A percentile compares a stretch with the other conserved stretches of the same genome.
These are phyloP conservation scores for Geoglossum cookeanum DNA, from an alignment of 2,329 filamentous ascomycete species.

Conservation along the genomic window DNA sequence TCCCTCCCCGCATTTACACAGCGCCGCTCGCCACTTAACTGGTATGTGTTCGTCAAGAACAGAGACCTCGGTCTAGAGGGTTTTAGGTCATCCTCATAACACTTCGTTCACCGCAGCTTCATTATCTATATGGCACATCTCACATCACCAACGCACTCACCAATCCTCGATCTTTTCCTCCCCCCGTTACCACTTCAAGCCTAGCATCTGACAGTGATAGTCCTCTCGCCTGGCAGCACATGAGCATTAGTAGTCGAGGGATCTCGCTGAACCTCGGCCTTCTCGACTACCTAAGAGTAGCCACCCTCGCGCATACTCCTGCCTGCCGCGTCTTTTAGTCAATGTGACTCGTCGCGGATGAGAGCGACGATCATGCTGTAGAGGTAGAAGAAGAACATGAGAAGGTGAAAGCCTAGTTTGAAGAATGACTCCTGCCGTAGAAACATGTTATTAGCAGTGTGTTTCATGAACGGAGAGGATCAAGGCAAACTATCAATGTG, in stretches of 20 bases:
- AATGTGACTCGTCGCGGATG: slow-evolving; percentile 85
- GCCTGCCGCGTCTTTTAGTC: slow-evolving; percentile 26
- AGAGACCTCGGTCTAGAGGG: not conserved
- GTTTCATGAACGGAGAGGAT: not conserved
- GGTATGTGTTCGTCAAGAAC: not conserved
- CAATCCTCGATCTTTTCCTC: not conserved
- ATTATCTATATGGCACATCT: not conserved
- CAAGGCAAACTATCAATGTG: not conserved
- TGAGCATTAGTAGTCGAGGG: not conserved
- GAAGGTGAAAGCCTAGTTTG: slow-evolving; percentile 93
- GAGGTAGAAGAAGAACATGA: slow-evolving; percentile 99
- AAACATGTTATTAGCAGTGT: slow-evolving; percentile 5
- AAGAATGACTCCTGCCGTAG: slow-evolving; percentile 74
- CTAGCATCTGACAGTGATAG: not conserved
- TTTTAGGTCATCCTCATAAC: not conserved
- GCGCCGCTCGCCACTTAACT: not conserved
- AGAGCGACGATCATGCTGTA: slow-evolving; percentile 97
- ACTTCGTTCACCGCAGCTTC: not conserved
- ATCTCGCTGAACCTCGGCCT: not conserved
- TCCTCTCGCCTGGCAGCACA: not conserved
- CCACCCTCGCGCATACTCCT: slow-evolving; percentile 18
- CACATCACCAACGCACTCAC: not conserved
- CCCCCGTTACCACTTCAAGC: too few relatives aligned
- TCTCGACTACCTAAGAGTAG: not conserved
- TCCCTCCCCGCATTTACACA: not conserved